A percentile compares a stretch with the other conserved stretches of the same genome.
Evolutionary conservation across 2,329 filamentous ascomycete species (phyloP).

Genomic region (Zymoseptoria brevis): DNA sequence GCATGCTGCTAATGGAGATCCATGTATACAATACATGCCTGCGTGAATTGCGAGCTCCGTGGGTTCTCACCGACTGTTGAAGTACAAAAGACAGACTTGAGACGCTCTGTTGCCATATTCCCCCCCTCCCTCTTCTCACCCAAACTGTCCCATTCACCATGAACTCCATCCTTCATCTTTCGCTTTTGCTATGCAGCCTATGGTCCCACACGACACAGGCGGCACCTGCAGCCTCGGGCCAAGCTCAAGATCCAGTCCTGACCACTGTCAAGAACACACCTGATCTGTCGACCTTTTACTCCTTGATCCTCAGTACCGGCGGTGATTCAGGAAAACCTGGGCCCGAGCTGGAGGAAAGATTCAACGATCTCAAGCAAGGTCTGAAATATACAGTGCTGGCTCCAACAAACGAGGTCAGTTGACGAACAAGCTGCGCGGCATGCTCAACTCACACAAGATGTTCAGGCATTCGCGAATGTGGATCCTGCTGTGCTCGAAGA

Average conservation of each 20-base stretch:
- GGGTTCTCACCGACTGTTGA: too few relatives aligned
- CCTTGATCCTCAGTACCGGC: conserved; percentile 9
- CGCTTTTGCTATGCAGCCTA: not conserved
- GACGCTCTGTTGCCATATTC: not conserved
- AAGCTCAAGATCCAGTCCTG: conserved; percentile 1
- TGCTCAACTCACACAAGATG: not conserved
- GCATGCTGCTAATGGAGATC: too few relatives aligned
- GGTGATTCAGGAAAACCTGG: conserved; percentile 7
- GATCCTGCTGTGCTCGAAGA: conserved; percentile 1
- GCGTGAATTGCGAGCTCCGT: too few relatives aligned
- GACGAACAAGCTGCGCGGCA: not conserved
- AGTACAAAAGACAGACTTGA: not conserved
- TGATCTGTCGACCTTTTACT: conserved; percentile 8
- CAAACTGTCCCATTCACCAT: not conserved
- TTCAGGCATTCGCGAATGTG: conserved; percentile 6
- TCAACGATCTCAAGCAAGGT: conserved; percentile 8
- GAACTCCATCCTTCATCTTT: not conserved
- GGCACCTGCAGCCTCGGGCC: not conserved
- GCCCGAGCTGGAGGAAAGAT: conserved; percentile 11
- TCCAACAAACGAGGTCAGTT: conserved; percentile 10
- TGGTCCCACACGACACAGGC: not conserved
- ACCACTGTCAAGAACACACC: conserved; percentile 6
- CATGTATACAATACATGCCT: too few relatives aligned
- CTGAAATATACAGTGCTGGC: conserved; percentile 11
- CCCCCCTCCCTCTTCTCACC: too few relatives aligned